Conservation (phyloP, 169 alveolate genomes). For the Blepharisma undulans region DNA sequence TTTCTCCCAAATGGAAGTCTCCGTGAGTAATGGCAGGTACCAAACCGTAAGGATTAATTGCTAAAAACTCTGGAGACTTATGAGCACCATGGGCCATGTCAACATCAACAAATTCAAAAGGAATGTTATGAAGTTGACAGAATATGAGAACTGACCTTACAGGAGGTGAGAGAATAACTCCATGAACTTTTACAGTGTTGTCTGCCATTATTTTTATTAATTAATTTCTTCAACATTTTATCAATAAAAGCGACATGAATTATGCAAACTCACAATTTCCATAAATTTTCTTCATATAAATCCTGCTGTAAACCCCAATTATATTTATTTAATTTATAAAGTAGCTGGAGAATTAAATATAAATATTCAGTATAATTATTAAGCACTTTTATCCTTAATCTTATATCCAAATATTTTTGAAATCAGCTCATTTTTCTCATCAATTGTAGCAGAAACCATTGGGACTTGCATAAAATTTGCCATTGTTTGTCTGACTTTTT, state of each 20-base stretch:
- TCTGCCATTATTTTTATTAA: neutral
- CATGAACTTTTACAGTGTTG: conserved; percentile 26
- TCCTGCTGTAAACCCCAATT: neutral
- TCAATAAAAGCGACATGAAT: neutral
- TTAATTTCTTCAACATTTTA: neutral
- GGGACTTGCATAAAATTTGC: conserved; percentile 6
- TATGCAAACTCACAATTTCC: no score
- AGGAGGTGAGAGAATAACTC: conserved; percentile 39
- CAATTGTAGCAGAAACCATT: neutral
- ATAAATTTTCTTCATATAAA: no score
- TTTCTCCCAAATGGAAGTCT: conserved; percentile 53
- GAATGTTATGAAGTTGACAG: neutral
- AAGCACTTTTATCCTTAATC: neutral
- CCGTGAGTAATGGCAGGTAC: conserved; percentile 66
- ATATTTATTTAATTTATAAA: no score
- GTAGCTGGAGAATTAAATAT: neutral
- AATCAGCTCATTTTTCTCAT: conserved; percentile 23
- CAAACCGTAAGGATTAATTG: conserved; percentile 44
- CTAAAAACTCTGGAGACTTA: conserved; percentile 38
- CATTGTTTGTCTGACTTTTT: conserved; percentile 2
- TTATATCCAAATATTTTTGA: neutral
- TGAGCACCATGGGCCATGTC: conserved; percentile 41
- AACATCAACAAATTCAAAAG: conserved; percentile 11
- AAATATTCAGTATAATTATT: neutral
- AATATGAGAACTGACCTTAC: conserved; percentile 38